Evolutionary conservation across 805 yeast species (phyloP).

Genomic region (Schwanniomyces yamadae): DNA sequence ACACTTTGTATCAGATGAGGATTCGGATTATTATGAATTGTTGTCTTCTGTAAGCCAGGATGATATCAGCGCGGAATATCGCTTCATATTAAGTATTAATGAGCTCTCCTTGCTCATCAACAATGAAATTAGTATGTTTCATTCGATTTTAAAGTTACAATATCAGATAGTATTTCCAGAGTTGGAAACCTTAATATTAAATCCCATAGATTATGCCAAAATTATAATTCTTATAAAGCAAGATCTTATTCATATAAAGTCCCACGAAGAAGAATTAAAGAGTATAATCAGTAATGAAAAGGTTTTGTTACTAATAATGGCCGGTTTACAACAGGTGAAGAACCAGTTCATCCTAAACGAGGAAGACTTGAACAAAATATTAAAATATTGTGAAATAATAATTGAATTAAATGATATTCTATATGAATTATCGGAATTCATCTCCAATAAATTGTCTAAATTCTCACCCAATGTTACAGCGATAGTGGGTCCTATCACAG

Average conservation of each 20-base stretch:
- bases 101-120: constrained; percentile 53
- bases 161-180: constrained; percentile 72
- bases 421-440: constrained; percentile 46
- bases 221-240: constrained; percentile 53
- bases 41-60: constrained; percentile 27
- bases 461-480: constrained; percentile 81
- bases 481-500: constrained; percentile 66
- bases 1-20: constrained; percentile 20
- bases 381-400: constrained; percentile 48
- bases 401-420: constrained; percentile 45
- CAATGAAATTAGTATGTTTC: constrained; percentile 51
- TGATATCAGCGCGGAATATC: constrained; percentile 40
- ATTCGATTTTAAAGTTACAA: constrained; percentile 47
- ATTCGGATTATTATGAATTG: constrained; percentile 30
- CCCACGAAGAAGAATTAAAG: constrained; percentile 36
- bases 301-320: constrained; percentile 69
- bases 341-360: constrained; percentile 21
- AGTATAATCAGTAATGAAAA: constrained; percentile 59
- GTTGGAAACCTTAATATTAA: constrained; percentile 58
- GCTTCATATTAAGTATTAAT: constrained; percentile 55
- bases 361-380: constrained; percentile 36
- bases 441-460: constrained; percentile 52
- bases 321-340: constrained; percentile 54
- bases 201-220: constrained; percentile 60
- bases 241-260: constrained; percentile 30